Base-by-base conservation (phyloP, 306 rosid species). In the Vigna radiata region DNA sequence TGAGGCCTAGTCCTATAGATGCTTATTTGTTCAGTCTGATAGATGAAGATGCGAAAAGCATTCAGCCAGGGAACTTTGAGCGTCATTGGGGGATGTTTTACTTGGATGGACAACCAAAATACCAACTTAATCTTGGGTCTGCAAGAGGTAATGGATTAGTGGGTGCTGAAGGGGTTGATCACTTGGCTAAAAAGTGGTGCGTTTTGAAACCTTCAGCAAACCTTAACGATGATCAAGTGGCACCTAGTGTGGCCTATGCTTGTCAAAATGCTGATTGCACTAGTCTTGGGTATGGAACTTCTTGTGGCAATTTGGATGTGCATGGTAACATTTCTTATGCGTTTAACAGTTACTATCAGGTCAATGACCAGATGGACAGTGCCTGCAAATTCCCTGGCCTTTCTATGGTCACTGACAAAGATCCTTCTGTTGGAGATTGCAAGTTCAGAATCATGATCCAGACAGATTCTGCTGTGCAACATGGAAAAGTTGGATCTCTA, bases 21-120 rank as follows among this genome's bases (percentile, higher is more conserved):
- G 98, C 89, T 1, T 94, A 91, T 84, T 52, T 94, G 67, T 94
- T 94, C 73, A 89, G 98, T 78, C 85, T 94, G 15, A 66, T 94
- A 4, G 98, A 94, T n/a, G 97, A 91, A 83, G 98, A 94, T 54
- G 65, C 41, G 67, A 94, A 94, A 55, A 91, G 97, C 86, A 89
- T 90, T 83, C 86, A 84, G 41, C 98, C 98, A 0, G 97, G 97
- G 9, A 91, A 90, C 54, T 94, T 94, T 12, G 98, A 94, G 73
- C 90, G 98, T 3, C 98, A 94, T 16, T 94, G 98, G 98, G 97
- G 98, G 11, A 2, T 94, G 47, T 94, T 94, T 81, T 88, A 86
- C 90, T 85, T 54, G 0, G 96, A 91, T 14, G 98, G 97, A 48
- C 72, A 79, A n/a, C 90, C 97, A 1, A 94, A 94, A 54, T 94